Percentiles rank a stretch among this genome's conserved stretches.
Conservation (phyloP, 768 basidiomycete species). For the Amanita rimosa region DNA sequence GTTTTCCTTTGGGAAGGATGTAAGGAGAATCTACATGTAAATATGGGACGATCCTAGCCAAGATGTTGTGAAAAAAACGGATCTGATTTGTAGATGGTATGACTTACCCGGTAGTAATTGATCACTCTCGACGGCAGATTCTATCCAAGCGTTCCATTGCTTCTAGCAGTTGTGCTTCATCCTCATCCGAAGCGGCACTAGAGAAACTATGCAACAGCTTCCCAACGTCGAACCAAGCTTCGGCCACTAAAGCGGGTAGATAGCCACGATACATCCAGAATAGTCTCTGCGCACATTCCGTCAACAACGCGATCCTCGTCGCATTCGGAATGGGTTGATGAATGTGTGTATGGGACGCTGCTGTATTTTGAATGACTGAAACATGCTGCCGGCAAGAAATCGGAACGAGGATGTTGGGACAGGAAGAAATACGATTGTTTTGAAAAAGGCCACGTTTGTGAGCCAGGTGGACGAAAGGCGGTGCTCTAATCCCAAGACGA, state of each 20-base stretch:
- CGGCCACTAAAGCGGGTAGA: conserved; percentile 62
- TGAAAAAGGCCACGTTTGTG: conserved; percentile 76
- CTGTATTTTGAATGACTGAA: conserved; percentile 44
- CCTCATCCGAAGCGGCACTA: background rate
- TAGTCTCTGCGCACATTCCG: conserved; percentile 72
- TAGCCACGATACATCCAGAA: conserved; percentile 79
- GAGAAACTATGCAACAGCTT: conserved; percentile 50
- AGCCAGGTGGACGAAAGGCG: conserved; percentile 88
- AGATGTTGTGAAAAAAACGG: conserved; percentile 21
- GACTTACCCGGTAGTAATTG: conserved; percentile 40
- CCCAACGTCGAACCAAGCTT: conserved; percentile 79
- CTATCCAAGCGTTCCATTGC: conserved; percentile 26
- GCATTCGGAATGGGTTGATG: conserved; percentile 11
- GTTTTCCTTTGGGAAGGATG: conserved; percentile 39
- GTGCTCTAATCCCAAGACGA: conserved; percentile 68
- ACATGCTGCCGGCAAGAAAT: too few species aligned
- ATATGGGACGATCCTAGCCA: conserved; percentile 39
- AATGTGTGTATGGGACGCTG: conserved; percentile 1
- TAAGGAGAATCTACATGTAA: conserved; percentile 64
- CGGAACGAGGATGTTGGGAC: conserved; percentile 53
- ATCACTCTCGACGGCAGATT: conserved; percentile 60
- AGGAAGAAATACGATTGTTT: conserved; percentile 65
- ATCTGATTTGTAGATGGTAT: background rate
- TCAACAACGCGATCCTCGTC: conserved; percentile 49
- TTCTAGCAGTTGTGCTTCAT: conserved; percentile 8